phyloP scores from a whole-genome alignment of 2,329 filamentous ascomycete species.

The Ceratocystis colombiana region DNA sequence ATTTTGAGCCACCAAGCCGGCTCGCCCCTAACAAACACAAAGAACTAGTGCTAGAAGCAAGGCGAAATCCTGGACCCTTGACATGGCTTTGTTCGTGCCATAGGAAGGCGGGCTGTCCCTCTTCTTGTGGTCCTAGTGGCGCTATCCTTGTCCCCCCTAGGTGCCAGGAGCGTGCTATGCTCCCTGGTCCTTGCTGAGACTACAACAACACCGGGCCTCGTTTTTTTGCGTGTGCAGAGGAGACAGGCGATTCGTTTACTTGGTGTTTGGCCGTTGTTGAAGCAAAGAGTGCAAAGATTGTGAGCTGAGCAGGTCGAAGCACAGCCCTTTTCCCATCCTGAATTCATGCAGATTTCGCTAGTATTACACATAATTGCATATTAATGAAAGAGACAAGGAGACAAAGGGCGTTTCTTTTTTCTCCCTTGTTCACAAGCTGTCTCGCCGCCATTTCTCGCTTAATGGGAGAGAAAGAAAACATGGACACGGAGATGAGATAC shows the following conservation, averaged over 20 bases:
- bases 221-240: neutral
- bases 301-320: neutral
- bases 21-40: too few relatives aligned
- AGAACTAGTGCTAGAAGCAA: too few relatives aligned
- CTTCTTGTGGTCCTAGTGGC: neutral
- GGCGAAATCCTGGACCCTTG: too few relatives aligned
- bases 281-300: neutral
- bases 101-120: too few relatives aligned
- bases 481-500: neutral
- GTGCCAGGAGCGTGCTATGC: too few relatives aligned
- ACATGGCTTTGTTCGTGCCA: too few relatives aligned
- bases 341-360: neutral
- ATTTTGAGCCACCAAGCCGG: too few relatives aligned
- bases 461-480: neutral
- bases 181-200: conserved; percentile 8
- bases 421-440: neutral
- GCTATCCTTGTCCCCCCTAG: neutral
- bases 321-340: conserved; percentile 1
- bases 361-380: neutral
- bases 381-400: neutral
- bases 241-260: neutral
- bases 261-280: neutral
- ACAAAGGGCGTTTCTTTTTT: neutral
- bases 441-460: neutral
- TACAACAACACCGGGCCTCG: neutral